Evolutionary conservation across 1,139 yeast genomes (phyloP).

Genomic region (Magnusiomyces paraingens): DNA sequence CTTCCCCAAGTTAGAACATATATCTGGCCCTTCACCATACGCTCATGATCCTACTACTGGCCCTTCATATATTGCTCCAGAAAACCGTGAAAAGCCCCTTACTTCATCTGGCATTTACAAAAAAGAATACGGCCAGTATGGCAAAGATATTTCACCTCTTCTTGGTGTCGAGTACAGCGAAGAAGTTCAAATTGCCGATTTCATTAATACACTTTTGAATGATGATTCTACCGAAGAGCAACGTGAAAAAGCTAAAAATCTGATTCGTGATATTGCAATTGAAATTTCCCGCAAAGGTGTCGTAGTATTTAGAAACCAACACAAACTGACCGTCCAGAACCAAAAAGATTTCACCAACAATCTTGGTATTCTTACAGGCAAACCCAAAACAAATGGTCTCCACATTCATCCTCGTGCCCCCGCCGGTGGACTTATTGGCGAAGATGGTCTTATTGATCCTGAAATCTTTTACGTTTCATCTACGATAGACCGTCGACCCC

Average conservation of each 20-base stretch:
- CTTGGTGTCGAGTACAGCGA: conserved; percentile 8
- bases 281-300: conserved; percentile 62
- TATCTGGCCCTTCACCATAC: conserved; percentile 7
- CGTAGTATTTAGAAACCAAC: conserved; percentile 57
- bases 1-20: background rate
- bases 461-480: conserved; percentile 22
- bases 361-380: conserved; percentile 60
- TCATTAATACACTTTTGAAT: conserved; percentile 1
- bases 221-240: background rate
- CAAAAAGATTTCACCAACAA: conserved; percentile 49
- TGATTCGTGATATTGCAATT: conserved; percentile 50
- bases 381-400: conserved; percentile 60
- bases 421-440: conserved; percentile 27
- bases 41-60: conserved; percentile 1
- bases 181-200: conserved; percentile 11
- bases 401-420: conserved; percentile 38
- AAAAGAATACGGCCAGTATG: conserved; percentile 8
- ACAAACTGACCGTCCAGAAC: conserved; percentile 46
- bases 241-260: conserved; percentile 39
- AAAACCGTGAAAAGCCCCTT: conserved; percentile 5
- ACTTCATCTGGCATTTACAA: conserved; percentile 3
- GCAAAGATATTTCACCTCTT: conserved; percentile 5
- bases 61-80: conserved; percentile 8
- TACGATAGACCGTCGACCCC: conserved; percentile 20
- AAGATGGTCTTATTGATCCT: conserved; percentile 21